These are phyloP conservation scores for Rauvolfia tetraphylla DNA, from an alignment of 257 asterid species.

Conservation along the genomic window DNA sequence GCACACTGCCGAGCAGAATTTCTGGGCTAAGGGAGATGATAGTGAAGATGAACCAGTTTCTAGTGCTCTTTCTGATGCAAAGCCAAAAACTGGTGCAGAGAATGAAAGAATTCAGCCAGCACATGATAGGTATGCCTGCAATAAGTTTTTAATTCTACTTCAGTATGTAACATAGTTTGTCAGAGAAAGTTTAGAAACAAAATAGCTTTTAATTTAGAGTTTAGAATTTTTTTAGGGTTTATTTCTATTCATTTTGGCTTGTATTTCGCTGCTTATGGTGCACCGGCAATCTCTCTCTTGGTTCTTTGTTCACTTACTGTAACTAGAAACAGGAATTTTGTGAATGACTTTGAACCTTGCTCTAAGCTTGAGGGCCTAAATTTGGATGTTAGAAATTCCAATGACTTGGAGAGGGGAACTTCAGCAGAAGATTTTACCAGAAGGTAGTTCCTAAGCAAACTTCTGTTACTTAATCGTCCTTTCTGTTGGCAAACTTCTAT, in stretches of 20 bases:
- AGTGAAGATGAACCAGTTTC: constrained; percentile 45
- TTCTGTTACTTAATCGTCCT: constrained; percentile 21
- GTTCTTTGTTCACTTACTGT: constrained; percentile 27
- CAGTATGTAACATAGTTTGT: not conserved
- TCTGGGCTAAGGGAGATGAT: constrained; percentile 54
- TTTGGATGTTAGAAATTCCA: constrained; percentile 64
- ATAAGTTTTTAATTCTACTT: not conserved
- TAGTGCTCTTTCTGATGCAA: constrained; percentile 32
- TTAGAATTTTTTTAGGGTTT: not conserved
- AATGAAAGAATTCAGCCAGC: constrained; percentile 30
- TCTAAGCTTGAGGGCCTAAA: constrained; percentile 84
- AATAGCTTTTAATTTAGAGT: not conserved
- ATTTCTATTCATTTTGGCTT: not conserved
- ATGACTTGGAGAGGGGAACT: constrained; percentile 39
- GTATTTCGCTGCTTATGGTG: not conserved
- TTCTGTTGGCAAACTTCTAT: constrained; percentile 5
- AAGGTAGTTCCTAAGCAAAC: constrained; percentile 46
- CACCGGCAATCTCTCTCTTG: constrained; percentile 12
- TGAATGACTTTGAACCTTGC: constrained; percentile 70
- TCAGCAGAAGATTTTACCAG: constrained; percentile 39
- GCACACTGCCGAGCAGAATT: constrained; percentile 43
- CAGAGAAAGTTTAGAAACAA: not conserved
- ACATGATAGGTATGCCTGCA: constrained; percentile 38
- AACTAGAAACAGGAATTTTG: constrained; percentile 52
- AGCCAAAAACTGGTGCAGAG: constrained; percentile 26